A percentile compares a stretch with the other conserved stretches of the same genome.
These are phyloP conservation scores for Penicillium canescens DNA, from an alignment of 495 filamentous ascomycete genomes.

Conservation along the genomic window DNA sequence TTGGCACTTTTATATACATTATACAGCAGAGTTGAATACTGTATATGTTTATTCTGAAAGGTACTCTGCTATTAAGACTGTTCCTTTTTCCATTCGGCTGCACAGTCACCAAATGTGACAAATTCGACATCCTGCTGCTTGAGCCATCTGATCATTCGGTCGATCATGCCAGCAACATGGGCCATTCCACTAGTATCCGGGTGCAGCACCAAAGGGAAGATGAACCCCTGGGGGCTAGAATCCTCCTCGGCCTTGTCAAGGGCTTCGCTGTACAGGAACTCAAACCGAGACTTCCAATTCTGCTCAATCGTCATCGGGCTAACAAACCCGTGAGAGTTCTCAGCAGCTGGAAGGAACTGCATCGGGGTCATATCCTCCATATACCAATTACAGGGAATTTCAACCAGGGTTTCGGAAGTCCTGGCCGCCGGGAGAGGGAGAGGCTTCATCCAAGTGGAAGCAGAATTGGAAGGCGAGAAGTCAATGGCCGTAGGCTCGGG, in stretches of 20 bases:
- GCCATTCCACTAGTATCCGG: conserved; percentile 64
- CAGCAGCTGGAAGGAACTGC: conserved; percentile 50
- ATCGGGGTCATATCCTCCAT: conserved; percentile 60
- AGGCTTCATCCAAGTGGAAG: conserved; percentile 60
- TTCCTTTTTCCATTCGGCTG: conserved; percentile 14
- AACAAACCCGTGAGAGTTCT: conserved; percentile 56
- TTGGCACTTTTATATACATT: too few relatives aligned
- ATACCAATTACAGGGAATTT: conserved; percentile 58
- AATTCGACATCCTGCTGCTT: conserved; percentile 30
- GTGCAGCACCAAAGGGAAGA: conserved; percentile 56
- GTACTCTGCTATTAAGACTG: background rate
- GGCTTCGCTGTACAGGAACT: conserved; percentile 28
- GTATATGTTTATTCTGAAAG: too few relatives aligned
- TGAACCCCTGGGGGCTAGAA: conserved; percentile 11
- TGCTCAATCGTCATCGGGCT: conserved; percentile 51
- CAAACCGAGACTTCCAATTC: conserved; percentile 56
- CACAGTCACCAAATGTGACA: conserved; percentile 17
- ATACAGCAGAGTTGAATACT: too few relatives aligned
- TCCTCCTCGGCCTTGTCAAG: conserved; percentile 31
- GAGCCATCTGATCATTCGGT: conserved; percentile 55
- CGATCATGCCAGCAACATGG: conserved; percentile 61
- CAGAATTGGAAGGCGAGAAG: conserved; percentile 42
- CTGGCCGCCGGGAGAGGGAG: conserved; percentile 28
- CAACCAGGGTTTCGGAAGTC: conserved; percentile 39
- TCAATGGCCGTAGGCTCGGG: conserved; percentile 51